Base-by-base conservation (phyloP, 176 grass and related monocot genomes). In the Rhipidocladum racemiflorum region DNA sequence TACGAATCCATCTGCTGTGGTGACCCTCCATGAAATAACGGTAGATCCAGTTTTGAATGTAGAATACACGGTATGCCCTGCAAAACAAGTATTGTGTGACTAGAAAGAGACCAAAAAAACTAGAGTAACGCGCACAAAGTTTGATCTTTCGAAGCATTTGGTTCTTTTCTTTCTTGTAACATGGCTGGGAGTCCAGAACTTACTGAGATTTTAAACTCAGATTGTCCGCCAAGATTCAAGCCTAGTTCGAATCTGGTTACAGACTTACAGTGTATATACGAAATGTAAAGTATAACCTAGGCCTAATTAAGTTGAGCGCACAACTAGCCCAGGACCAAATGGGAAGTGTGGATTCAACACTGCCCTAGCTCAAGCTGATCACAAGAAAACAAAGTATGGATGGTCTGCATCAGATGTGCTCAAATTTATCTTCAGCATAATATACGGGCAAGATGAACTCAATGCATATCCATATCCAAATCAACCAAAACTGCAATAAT, bases 1-100 rank as follows among this genome's bases (percentile, higher is more conserved):
- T 91, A 99, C 96, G 34, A 24, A 99, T 99, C 92, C 90, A 99
- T 83, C 80, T 81, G 72, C 80, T 91, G 49, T 87, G 90, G 87
- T 99, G 87, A 14, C 34, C 75, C 85, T 99, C 96, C 0, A 59
- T 93, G 80, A 88, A 93, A 61, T 93, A 99, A 21, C 96, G 92
- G 76, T 99, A 99, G 43, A 99, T 88, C 96, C 96, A 99, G 62
- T 99, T 99, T 56, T 95, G 72, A 74, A 99, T 91, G 75, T 99
- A 99, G 34, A 99, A 99, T 64, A 79, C 91, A 42, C 96, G 90
- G 79, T 99, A 99, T 16, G 92, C 96, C 48, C 96, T 99, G 87
- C 9, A 72, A 84, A 88, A 60, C 3, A 67, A 61, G 43, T 15
- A 79, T 46, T 5, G 12, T 35, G 24, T 30, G 1, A 4, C 0